These are phyloP conservation scores for Onygenales sp. DNA, from an alignment of 2,329 filamentous ascomycete genomes.

Conservation along the genomic window DNA sequence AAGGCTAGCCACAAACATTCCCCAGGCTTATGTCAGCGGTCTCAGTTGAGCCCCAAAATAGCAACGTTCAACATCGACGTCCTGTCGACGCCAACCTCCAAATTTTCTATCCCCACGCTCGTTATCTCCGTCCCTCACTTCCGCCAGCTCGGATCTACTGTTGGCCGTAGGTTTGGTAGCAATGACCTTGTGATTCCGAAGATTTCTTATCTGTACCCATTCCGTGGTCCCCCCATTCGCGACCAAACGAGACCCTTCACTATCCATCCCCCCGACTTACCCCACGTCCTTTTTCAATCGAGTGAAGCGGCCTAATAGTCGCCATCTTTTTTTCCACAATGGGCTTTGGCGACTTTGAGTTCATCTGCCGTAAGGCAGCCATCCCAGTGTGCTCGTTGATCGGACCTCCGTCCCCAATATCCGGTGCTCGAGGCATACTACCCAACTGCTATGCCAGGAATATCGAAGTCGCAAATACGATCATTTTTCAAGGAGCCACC, in stretches of 20 bases:
- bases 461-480: constrained; percentile 93
- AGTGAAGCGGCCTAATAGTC: neutral
- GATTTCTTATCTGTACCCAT: neutral
- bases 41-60: neutral
- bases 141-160: neutral
- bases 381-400: constrained; percentile 82
- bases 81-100: neutral
- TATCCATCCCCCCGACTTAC: constrained; percentile 12
- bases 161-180: neutral
- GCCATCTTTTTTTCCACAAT: constrained; percentile 44
- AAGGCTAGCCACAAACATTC: neutral
- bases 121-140: neutral
- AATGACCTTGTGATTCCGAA: neutral
- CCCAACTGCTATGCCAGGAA: constrained; percentile 88
- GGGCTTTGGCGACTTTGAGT: constrained; percentile 84
- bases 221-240: neutral
- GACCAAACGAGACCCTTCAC: constrained; percentile 3
- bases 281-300: constrained; percentile 5
- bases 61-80: constrained; percentile 1
- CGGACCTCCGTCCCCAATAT: constrained; percentile 54
- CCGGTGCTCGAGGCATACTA: constrained; percentile 68
- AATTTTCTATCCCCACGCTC: neutral
- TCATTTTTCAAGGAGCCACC: constrained; percentile 91
- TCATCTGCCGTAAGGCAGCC: constrained; percentile 74
- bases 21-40: neutral